Conservation (phyloP, 495 filamentous ascomycete species). For the Penicillium herquei region DNA sequence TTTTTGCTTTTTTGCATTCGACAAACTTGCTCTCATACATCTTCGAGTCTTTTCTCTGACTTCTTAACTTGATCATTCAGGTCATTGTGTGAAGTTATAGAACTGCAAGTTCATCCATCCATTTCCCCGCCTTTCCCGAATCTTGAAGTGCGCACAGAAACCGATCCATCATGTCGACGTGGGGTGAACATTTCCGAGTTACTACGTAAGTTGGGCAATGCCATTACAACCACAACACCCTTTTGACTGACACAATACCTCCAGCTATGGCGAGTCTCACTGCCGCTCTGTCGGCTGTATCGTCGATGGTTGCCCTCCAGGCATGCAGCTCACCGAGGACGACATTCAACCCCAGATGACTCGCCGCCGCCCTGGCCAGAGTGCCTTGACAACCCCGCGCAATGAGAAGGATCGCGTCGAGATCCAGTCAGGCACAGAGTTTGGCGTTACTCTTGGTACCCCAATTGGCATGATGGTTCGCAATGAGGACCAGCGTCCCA, state of each 20-base stretch:
- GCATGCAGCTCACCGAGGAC: slow-evolving; percentile 80
- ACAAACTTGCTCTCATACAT: not conserved
- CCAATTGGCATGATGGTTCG: slow-evolving; percentile 85
- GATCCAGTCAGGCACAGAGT: slow-evolving; percentile 94
- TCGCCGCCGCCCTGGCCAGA: slow-evolving; percentile 86
- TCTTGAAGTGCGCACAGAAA: not conserved
- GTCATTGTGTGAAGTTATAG: not conserved
- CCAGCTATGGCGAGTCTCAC: slow-evolving; percentile 86
- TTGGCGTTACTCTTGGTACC: slow-evolving; percentile 87
- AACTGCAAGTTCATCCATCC: not conserved
- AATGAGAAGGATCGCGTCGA: slow-evolving; percentile 89
- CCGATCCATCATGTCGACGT: slow-evolving; percentile 72
- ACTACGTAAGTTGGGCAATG: slow-evolving; percentile 64
- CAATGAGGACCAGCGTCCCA: slow-evolving; percentile 91
- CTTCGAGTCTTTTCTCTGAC: not conserved
- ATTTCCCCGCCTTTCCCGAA: not conserved
- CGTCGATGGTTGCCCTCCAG: slow-evolving; percentile 84
- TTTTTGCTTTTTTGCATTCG: slow-evolving; percentile 10
- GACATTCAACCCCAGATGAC: slow-evolving; percentile 97
- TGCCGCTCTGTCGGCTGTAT: slow-evolving; percentile 89
- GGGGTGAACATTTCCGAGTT: slow-evolving; percentile 79
- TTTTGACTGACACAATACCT: slow-evolving; percentile 6
- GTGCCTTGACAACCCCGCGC: slow-evolving; percentile 83
- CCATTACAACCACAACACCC: not conserved
- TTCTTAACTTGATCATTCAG: not conserved